Evolutionary conservation across 2,329 filamentous ascomycete genomes (phyloP), one percentile per base, ranked within the genome.

Genomic region (Neobulgaria alba): DNA sequence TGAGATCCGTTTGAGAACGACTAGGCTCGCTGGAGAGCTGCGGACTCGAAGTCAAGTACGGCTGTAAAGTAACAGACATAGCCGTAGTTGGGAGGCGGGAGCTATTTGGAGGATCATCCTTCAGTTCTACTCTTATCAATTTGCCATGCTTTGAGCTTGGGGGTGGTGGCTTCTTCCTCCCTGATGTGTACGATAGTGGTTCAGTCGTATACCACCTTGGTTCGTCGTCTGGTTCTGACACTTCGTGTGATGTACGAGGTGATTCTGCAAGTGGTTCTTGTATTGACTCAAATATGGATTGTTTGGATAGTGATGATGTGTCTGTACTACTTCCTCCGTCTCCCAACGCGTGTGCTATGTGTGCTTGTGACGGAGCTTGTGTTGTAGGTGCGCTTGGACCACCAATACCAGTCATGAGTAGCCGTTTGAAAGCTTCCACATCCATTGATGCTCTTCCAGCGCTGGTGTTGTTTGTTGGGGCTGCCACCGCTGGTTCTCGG

Each of bases 71-170:
- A n/a, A 51, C 43, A 29, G 42, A 51, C 19, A 43, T 42, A 36
- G 48, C 46, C 14, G 34, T 51, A 43, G 12, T 12, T 26, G 23
- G 55, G 47, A 38, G 59, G 48, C 43, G 15, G 33, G 49, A 52
- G 36, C 49, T 56, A 20, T 62, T 50, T 57, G 63, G 42, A 57
- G 66, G 51, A 43, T 68, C 50, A 38, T 54, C 58, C 38, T 63
- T 64, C 45, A 66, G 50, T 53, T 71, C 64, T 32, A 66, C 60
- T 49, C 71, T 77, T 49, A 90, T 82, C 14, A 80, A 70, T 61
- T 82, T 89, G 3, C 86, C 86, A 63, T 89, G 84, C 40, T 84
- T 77, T 38, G 82, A 87, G 56, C 74, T 86, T 9, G 84, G 84
- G 5, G 82, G 82, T 4, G 85, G 84, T 10, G 82, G 82, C 48